phyloP scores from a whole-genome alignment of 1,139 yeast genomes.

The Pichia inconspicua region DNA sequence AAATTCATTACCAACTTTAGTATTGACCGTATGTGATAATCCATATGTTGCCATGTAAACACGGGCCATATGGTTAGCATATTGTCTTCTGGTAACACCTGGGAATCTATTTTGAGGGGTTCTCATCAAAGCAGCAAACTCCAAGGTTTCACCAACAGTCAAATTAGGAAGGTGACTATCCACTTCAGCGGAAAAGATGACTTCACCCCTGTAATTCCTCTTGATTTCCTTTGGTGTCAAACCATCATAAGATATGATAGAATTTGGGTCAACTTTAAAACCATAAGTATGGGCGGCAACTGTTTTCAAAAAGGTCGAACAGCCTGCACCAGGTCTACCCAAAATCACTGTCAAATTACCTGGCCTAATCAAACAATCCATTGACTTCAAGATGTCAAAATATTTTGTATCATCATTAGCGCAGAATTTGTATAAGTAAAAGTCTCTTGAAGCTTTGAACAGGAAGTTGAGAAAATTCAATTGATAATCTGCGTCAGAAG shows the following conservation, averaged over 20 bases:
- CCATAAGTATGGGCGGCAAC: slow-evolving; percentile 69
- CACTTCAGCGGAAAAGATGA: slow-evolving; percentile 63
- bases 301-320: slow-evolving; percentile 69
- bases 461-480: slow-evolving; percentile 52
- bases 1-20: slow-evolving; percentile 39
- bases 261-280: slow-evolving; percentile 46
- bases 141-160: slow-evolving; percentile 63
- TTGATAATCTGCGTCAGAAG: slow-evolving; percentile 77
- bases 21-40: slow-evolving; percentile 42
- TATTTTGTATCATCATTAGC: slow-evolving; percentile 21
- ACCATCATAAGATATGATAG: slow-evolving; percentile 41
- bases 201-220: slow-evolving; percentile 56
- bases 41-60: slow-evolving; percentile 66
- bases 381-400: slow-evolving; percentile 55
- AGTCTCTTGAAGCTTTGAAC: slow-evolving; percentile 17
- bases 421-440: slow-evolving; percentile 11
- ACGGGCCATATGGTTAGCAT: slow-evolving; percentile 57
- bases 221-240: slow-evolving; percentile 40
- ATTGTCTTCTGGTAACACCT: slow-evolving; percentile 48
- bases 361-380: slow-evolving; percentile 62
- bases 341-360: slow-evolving; percentile 73
- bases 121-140: slow-evolving; percentile 55
- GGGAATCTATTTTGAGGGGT: slow-evolving; percentile 61
- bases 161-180: slow-evolving; percentile 69
- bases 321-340: slow-evolving; percentile 85